Base-by-base conservation (phyloP, 371 early-diverging fungal genomes). In the Umbelopsis sp. region DNA sequence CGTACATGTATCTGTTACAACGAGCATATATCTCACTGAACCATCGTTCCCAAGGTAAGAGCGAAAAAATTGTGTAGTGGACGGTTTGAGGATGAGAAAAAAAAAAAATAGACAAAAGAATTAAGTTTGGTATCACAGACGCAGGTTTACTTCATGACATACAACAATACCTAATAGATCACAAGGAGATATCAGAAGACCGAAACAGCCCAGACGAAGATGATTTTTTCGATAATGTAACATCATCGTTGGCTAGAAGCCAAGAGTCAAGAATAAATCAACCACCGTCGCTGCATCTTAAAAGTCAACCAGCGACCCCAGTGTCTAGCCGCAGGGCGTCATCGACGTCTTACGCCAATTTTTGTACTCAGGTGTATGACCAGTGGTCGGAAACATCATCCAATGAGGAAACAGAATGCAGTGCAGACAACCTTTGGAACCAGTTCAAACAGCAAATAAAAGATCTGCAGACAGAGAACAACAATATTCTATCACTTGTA, bases 381-480 rank as follows among this genome's bases (percentile, higher is more conserved):
- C 48, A n/a, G 20, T 12, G 8, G 37, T 57, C 57, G 3, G 57
- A 57, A 18, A 35, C 57, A 57, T 4, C 29, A 35, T 57, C 57
- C 18, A 29, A 57, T 7, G 32, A 12, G 5, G 29, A 16, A 4
- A 57, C 57, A 10, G 16, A 29, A 11, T 18, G 18, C 11, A 57
- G 35, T 35, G 57, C 29, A 25, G 57, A 57, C 7, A 57, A 57
- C n/a, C 29, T 57, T 6, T 57, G 57, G 57, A 29, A 35, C 11
- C 18, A 18, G n/a, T 57, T 57, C 35, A 57, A 57, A 35, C 32
- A 35, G 35, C 57, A 57, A 35, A 57, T 57, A 12, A 29, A 35
- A 35, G 57, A 57, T n/a, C n/a, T 57, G 25, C 57, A 57, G 32
- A 12, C 57, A 37, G 57, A 57, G 16, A 57, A 57, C 35, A 32